A percentile compares a stretch with the other conserved stretches of the same genome.
phyloP scores from a whole-genome alignment of 257 asterid genomes.

The Nemophila menziesii region DNA sequence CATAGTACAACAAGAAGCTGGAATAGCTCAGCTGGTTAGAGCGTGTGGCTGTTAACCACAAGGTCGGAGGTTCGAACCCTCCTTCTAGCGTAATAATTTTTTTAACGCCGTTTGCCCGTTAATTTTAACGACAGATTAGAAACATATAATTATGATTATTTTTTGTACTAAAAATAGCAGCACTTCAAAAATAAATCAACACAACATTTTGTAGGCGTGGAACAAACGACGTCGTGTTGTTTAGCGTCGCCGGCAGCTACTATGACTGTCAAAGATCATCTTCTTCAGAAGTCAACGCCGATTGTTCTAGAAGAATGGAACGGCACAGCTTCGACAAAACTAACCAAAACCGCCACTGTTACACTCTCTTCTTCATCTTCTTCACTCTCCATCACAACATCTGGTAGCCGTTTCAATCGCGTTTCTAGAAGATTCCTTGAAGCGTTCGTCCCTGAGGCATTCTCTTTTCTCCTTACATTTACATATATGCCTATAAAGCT shows the following conservation, averaged over 20 bases:
- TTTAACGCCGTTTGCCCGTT: too few relatives aligned
- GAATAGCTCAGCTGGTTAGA: conserved; percentile 99
- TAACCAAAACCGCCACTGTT: conserved; percentile 67
- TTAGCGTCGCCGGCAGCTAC: not conserved
- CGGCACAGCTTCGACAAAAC: conserved; percentile 64
- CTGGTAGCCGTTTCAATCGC: conserved; percentile 52
- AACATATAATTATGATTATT: too few relatives aligned
- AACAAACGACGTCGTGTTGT: not conserved
- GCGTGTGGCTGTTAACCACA: conserved; percentile 99
- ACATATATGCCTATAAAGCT: too few relatives aligned
- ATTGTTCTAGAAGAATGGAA: conserved; percentile 85
- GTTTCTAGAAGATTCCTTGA: conserved; percentile 61
- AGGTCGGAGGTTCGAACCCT: conserved; percentile 96
- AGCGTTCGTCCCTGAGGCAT: conserved; percentile 95
- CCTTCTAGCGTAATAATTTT: conserved; percentile 32
- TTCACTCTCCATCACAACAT: conserved; percentile 33
- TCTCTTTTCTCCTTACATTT: not conserved
- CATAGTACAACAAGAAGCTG: conserved; percentile 28
- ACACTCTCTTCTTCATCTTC: conserved; percentile 17
- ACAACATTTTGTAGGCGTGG: not conserved
- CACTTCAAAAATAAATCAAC: too few relatives aligned
- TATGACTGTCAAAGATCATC: conserved; percentile 3
- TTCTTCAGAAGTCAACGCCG: conserved; percentile 1
- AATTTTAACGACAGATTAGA: too few relatives aligned
- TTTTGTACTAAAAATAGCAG: too few relatives aligned